phyloP scores from a whole-genome alignment of 2,329 filamentous ascomycete species.

The Fonsecaea monophora region DNA sequence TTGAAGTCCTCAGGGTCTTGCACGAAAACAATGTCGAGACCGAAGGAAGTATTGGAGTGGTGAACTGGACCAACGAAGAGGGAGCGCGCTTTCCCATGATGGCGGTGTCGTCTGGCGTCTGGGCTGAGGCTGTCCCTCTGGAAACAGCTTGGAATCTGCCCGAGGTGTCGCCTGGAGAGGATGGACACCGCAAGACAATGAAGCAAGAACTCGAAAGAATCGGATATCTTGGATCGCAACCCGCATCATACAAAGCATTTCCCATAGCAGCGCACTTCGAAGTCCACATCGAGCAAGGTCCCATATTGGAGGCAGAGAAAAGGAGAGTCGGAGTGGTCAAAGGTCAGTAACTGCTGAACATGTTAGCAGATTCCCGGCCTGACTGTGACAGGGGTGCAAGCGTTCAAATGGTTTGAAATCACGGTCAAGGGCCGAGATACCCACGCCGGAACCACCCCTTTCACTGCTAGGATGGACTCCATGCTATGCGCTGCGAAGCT shows the following conservation, averaged over 20 bases:
- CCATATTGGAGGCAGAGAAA: slow-evolving; percentile 71
- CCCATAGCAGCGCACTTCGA: slow-evolving; percentile 82
- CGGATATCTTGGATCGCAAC: slow-evolving; percentile 68
- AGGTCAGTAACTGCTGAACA: slow-evolving; percentile 42
- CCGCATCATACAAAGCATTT: slow-evolving; percentile 63
- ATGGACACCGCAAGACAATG: slow-evolving; percentile 57
- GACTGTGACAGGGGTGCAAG: slow-evolving; percentile 63
- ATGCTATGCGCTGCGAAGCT: slow-evolving; percentile 72
- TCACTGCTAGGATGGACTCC: slow-evolving; percentile 70
- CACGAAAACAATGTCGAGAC: slow-evolving; percentile 72
- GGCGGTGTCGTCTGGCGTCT: slow-evolving; percentile 77
- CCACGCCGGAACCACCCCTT: slow-evolving; percentile 77
- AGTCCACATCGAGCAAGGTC: slow-evolving; percentile 84
- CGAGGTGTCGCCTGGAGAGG: slow-evolving; percentile 61
- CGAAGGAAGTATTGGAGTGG: slow-evolving; percentile 72
- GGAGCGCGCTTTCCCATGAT: slow-evolving; percentile 79
- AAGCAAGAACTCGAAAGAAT: slow-evolving; percentile 74
- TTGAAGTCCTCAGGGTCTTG: slow-evolving; percentile 74
- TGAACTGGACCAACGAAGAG: slow-evolving; percentile 86
- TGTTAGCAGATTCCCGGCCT: neutral
- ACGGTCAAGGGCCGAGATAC: slow-evolving; percentile 71
- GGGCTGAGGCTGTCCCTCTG: slow-evolving; percentile 71
- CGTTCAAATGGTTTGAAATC: slow-evolving; percentile 76
- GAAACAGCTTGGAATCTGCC: slow-evolving; percentile 66
- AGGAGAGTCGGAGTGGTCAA: slow-evolving; percentile 74